phyloP scores from a whole-genome alignment of 495 filamentous ascomycete species.

The Xylaria palmicola region DNA sequence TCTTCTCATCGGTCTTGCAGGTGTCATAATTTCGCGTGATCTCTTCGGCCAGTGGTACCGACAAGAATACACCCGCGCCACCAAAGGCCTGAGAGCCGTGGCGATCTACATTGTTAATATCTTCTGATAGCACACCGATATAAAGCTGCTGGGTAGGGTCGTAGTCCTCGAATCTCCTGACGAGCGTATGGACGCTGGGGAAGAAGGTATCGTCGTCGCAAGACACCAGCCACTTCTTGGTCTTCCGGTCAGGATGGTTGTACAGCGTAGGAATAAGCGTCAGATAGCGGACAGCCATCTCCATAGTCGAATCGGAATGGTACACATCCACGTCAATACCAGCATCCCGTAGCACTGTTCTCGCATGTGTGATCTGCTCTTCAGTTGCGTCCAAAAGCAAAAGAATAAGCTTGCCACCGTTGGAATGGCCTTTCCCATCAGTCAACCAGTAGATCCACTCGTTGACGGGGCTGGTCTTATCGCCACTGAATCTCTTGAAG shows the following conservation, averaged over 20 bases:
- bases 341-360: conserved; percentile 40
- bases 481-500: conserved; percentile 43
- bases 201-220: conserved; percentile 79
- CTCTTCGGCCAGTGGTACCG: conserved; percentile 58
- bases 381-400: conserved; percentile 44
- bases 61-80: conserved; percentile 71
- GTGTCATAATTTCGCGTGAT: conserved; percentile 58
- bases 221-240: conserved; percentile 65
- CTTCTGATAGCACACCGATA: conserved; percentile 68
- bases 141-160: conserved; percentile 59
- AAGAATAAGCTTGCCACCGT: conserved; percentile 48
- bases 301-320: conserved; percentile 58
- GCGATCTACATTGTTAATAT: conserved; percentile 63
- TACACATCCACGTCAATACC: conserved; percentile 64
- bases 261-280: conserved; percentile 56
- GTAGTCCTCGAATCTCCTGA: conserved; percentile 48
- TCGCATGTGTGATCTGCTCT: conserved; percentile 41
- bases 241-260: conserved; percentile 46
- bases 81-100: conserved; percentile 72
- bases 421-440: conserved; percentile 48
- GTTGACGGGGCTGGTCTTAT: conserved; percentile 43
- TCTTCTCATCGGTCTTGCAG: conserved; percentile 52
- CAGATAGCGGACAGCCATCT: conserved; percentile 57
- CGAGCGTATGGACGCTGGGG: conserved; percentile 61
- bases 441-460: conserved; percentile 53